Percentiles rank a stretch among this genome's conserved stretches.
Evolutionary conservation across 2,329 filamentous ascomycete species (phyloP).

Genomic region (Pestalotiopsis sp.): DNA sequence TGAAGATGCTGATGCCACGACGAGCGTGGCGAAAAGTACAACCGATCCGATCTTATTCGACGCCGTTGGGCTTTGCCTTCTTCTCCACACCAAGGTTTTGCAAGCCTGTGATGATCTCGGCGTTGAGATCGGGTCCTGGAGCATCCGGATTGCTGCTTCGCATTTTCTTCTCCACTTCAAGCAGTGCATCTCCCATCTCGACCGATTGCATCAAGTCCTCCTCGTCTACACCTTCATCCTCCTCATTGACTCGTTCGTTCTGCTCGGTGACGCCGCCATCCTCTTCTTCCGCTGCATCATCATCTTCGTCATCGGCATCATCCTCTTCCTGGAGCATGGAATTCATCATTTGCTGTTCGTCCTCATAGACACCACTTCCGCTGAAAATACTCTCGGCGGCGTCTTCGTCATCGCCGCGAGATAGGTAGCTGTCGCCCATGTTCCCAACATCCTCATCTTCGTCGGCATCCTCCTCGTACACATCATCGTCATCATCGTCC

Average conservation of each 20-base stretch:
- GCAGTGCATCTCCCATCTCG: constrained; percentile 9
- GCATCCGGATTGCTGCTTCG: constrained; percentile 18
- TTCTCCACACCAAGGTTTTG: constrained; percentile 53
- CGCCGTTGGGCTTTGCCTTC: constrained; percentile 8
- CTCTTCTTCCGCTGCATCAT: constrained; percentile 25
- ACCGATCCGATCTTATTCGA: background rate
- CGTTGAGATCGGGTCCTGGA: constrained; percentile 48
- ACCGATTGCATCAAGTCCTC: constrained; percentile 46
- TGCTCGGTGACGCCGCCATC: constrained; percentile 32
- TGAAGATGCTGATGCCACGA: background rate
- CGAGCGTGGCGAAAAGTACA: constrained; percentile 1
- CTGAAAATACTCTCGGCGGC: constrained; percentile 45
- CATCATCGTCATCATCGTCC: constrained; percentile 35
- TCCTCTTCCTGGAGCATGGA: constrained; percentile 41
- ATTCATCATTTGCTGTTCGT: constrained; percentile 42
- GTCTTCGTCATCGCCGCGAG: constrained; percentile 39
- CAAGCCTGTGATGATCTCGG: constrained; percentile 63
- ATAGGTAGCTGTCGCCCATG: constrained; percentile 47
- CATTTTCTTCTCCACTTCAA: constrained; percentile 14
- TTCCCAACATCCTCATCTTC: constrained; percentile 45
- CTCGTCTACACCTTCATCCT: constrained; percentile 26
- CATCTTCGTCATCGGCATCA: constrained; percentile 35
- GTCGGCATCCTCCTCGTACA: constrained; percentile 36
- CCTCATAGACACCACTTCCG: constrained; percentile 46
- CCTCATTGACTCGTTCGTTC: constrained; percentile 22